Evolutionary conservation across 345 rosid genomes (phyloP), one percentile per base, ranked within the genome.

Genomic region (Mercurialis annua): DNA sequence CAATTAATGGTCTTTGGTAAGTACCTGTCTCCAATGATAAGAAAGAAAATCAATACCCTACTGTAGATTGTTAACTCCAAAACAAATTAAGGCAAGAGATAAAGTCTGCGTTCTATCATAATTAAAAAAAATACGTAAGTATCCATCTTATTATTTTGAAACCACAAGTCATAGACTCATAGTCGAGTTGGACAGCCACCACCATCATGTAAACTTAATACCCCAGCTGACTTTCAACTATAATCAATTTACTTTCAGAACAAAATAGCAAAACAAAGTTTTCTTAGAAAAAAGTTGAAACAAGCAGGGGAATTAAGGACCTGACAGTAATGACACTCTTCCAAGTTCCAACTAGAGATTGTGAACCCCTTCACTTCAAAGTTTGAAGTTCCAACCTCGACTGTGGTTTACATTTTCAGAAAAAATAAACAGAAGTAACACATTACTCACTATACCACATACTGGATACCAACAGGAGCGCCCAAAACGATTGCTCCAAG

Each of bases 401-500:
- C 64, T 50, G 56, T 68, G 70, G 68, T 44, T 55, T 71, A 20
- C 57, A 43, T 52, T 49, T 70, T 60, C 61, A 63, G 55, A 72
- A 69, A 74, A 24, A 27, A 26, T 14, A 69, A 12, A 72, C 64
- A 20, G 43, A 29, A 44, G 1, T 15, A 33, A 67, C 21, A 23
- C 20, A 67, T 56, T 27, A 20, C 54, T 59, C 62, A 69, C 38
- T 60, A 59, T 21, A 56, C 47, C 60, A 86, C 89, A 62, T 87
- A 90, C 96, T 82, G 82, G 53, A 77, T 57, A 64, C 94, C 91
- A 58, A 90, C 77, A 49, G 96, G 97, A 68, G 96, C 90, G 21
- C 96, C 97, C 81, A 94, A 78, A 62, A 82, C 84, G 74, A 91
- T 63, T 33, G 95, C 96, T 82, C 94, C 96, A 69, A 87, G 59